Evolutionary conservation across 306 rosid genomes (phyloP).

Genomic region (Lagenaria siceraria): DNA sequence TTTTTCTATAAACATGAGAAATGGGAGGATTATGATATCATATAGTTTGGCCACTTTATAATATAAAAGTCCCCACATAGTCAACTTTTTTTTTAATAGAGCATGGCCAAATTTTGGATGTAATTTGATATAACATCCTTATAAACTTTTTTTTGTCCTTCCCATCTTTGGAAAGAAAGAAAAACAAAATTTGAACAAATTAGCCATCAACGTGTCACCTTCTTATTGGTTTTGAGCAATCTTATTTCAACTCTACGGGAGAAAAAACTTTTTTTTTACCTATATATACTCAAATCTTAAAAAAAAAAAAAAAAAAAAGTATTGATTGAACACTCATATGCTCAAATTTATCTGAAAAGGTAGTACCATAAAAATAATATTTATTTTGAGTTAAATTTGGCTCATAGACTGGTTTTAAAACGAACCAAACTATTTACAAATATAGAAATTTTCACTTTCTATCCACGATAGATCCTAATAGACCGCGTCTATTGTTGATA

Average conservation of each 20-base stretch:
- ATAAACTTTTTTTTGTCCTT: not conserved
- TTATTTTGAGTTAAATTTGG: too few species aligned
- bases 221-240: not conserved
- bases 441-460: too few species aligned
- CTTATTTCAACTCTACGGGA: not conserved
- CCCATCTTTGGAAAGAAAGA: not conserved
- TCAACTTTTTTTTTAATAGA: conserved; percentile 2
- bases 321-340: too few species aligned
- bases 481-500: too few species aligned
- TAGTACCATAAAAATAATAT: too few species aligned
- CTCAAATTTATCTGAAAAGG: too few species aligned
- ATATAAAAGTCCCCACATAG: not conserved
- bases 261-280: not conserved
- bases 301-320: too few species aligned
- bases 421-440: too few species aligned
- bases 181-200: not conserved
- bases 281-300: not conserved
- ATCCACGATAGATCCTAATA: too few species aligned
- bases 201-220: not conserved
- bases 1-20: not conserved
- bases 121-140: not conserved
- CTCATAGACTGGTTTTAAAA: too few species aligned
- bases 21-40: not conserved
- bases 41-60: not conserved
- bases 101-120: not conserved